A percentile compares a stretch with the other conserved stretches of the same genome.
phyloP scores from a whole-genome alignment of 768 basidiomycete genomes.

The Boletus bicolor region DNA sequence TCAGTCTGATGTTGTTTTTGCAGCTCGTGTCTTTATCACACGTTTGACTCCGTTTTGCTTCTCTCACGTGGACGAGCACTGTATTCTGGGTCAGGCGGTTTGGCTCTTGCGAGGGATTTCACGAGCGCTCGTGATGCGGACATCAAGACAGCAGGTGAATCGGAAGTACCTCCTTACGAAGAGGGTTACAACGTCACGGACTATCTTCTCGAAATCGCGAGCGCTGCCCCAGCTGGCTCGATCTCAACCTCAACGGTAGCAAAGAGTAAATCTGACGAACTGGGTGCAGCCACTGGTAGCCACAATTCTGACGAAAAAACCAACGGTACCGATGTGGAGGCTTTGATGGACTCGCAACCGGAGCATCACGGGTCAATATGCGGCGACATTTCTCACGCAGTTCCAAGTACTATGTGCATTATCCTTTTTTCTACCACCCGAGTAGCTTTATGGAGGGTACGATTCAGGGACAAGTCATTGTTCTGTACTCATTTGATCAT shows the following conservation, averaged over 20 bases:
- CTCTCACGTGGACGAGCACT: constrained; percentile 74
- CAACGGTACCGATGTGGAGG: constrained; percentile 18
- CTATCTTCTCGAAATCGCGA: constrained; percentile 86
- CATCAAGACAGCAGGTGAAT: constrained; percentile 35
- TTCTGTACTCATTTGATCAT: constrained; percentile 77
- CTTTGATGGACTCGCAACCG: constrained; percentile 15
- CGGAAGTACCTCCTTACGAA: constrained; percentile 51
- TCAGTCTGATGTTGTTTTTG: neutral
- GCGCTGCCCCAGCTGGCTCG: constrained; percentile 51
- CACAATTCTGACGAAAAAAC: constrained; percentile 14
- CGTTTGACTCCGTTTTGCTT: constrained; percentile 78
- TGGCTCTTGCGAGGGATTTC: constrained; percentile 68
- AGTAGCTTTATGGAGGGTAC: neutral
- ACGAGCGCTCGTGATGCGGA: constrained; percentile 29
- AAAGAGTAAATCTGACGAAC: constrained; percentile 3
- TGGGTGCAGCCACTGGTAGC: neutral
- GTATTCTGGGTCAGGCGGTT: constrained; percentile 75
- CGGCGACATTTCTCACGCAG: constrained; percentile 86
- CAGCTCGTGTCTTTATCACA: constrained; percentile 79
- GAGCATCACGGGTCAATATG: constrained; percentile 40
- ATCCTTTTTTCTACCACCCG: neutral
- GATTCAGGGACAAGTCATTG: constrained; percentile 70
- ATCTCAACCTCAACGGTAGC: constrained; percentile 32
- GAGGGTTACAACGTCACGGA: constrained; percentile 91
- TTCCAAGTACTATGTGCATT: constrained; percentile 63